These are phyloP conservation scores for Allomyces macrogynus DNA, from an alignment of 192 early-diverging fungal genomes.

Conservation along the genomic window DNA sequence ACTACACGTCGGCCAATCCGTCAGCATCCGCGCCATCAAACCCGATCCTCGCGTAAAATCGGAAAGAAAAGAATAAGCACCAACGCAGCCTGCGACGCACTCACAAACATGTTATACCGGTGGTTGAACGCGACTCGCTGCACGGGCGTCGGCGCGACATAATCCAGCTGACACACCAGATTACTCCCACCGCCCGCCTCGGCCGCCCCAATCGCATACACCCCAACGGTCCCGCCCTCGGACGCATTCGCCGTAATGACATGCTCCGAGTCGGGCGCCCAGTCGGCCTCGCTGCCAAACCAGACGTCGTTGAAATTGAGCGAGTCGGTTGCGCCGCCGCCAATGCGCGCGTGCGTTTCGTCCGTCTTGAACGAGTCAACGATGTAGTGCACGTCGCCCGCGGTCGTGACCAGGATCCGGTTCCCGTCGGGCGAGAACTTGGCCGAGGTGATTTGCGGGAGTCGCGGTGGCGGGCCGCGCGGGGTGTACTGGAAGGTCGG, in stretches of 20 bases:
- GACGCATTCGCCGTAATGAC: neutral
- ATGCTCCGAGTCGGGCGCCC: neutral
- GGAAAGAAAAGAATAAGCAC: neutral
- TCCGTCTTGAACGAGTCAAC: constrained; percentile 43
- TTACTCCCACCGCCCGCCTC: neutral
- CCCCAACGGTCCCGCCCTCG: neutral
- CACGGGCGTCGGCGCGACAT: neutral
- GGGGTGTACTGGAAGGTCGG: constrained; percentile 4
- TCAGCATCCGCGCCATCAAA: neutral
- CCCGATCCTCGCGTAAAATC: too few relatives aligned
- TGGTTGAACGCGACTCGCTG: neutral
- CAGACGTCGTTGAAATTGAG: too few relatives aligned
- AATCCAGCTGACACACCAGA: neutral
- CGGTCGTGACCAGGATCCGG: constrained; percentile 43
- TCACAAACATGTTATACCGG: neutral
- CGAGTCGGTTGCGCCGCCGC: neutral
- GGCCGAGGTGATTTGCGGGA: neutral
- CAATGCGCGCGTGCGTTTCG: constrained; percentile 14
- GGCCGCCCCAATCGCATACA: neutral
- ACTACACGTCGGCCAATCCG: neutral
- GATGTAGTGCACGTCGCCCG: constrained; percentile 30
- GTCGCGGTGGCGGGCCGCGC: neutral
- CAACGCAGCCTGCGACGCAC: neutral
- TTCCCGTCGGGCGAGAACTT: constrained; percentile 33
- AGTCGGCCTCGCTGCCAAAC: neutral